These are phyloP conservation scores for Ceratocystis smalleyi DNA, from an alignment of 2,329 filamentous ascomycete species.

Conservation along the genomic window DNA sequence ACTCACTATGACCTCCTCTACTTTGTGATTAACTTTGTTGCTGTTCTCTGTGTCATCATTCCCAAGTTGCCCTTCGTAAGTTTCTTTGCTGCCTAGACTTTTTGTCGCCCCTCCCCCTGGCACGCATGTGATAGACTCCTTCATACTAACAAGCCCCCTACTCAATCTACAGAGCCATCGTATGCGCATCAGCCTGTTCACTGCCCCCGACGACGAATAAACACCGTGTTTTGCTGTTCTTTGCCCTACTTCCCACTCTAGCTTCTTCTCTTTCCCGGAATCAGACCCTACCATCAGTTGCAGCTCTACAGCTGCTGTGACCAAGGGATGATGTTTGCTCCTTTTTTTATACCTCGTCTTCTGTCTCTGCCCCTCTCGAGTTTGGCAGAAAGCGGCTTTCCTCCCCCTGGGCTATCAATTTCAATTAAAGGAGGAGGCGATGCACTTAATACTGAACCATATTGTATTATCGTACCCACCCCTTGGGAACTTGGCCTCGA, in stretches of 20 bases:
- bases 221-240: not conserved
- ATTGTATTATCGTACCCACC: conserved; percentile 1
- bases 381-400: not conserved
- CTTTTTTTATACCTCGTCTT: not conserved
- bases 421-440: conserved; percentile 5
- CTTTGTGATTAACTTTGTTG: conserved; percentile 93
- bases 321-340: not conserved
- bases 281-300: not conserved
- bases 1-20: conserved; percentile 95
- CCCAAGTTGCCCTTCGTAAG: conserved; percentile 90
- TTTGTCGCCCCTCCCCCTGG: not conserved
- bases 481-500: not conserved
- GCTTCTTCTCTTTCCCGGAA: not conserved
- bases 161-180: conserved; percentile 49
- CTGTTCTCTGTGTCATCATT: conserved; percentile 81
- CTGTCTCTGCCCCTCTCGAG: not conserved
- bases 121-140: not conserved
- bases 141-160: conserved; percentile 15
- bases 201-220: conserved; percentile 38
- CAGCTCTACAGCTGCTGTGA: not conserved
- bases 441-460: not conserved
- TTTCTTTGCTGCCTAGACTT: conserved; percentile 21
- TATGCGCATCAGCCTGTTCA: conserved; percentile 61
- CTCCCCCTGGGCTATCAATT: conserved; percentile 3
- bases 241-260: not conserved